phyloP scores from a whole-genome alignment of 1,284 basidiomycete species.

The Omphalotus olearius region DNA sequence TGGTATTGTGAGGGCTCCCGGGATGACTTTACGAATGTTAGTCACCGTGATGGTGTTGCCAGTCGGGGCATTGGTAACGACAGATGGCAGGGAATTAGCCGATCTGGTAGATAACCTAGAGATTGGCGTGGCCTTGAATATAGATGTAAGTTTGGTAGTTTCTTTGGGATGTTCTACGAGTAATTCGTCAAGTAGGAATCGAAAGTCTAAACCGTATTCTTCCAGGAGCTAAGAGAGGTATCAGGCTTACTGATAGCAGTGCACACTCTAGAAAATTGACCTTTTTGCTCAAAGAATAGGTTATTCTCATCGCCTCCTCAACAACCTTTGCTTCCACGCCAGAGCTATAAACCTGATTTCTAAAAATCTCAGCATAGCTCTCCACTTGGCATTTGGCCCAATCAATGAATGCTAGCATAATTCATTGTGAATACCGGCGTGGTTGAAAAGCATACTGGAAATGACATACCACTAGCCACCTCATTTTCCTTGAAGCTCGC shows the following conservation, averaged over 20 bases:
- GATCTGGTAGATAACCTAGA: slow-evolving; percentile 8
- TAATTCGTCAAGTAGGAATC: slow-evolving; percentile 75
- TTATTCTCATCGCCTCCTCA: slow-evolving; percentile 74
- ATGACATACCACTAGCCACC: slow-evolving; percentile 78
- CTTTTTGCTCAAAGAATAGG: slow-evolving; percentile 76
- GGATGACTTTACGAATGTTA: not conserved
- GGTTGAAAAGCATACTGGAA: not conserved
- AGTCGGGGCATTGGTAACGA: not conserved
- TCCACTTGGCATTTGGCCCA: slow-evolving; percentile 92
- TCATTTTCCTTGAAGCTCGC: slow-evolving; percentile 93
- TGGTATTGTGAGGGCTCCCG: not conserved
- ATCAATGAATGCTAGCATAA: slow-evolving; percentile 75
- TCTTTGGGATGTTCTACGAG: slow-evolving; percentile 51
- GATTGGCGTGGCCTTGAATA: slow-evolving; percentile 20
- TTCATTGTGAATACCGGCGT: slow-evolving; percentile 11
- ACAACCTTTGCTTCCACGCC: slow-evolving; percentile 67
- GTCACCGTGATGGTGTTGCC: not conserved
- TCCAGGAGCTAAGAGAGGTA: slow-evolving; percentile 24
- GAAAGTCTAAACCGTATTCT: slow-evolving; percentile 92
- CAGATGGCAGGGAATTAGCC: slow-evolving; percentile 15
- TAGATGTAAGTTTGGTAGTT: slow-evolving; percentile 19
- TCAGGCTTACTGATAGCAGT: slow-evolving; percentile 1
- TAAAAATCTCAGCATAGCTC: slow-evolving; percentile 81
- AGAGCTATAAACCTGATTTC: slow-evolving; percentile 86
- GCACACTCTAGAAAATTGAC: slow-evolving; percentile 35